Conservation (phyloP, 352 stramenopile genomes). For the Phytopythium mirpurense region DNA sequence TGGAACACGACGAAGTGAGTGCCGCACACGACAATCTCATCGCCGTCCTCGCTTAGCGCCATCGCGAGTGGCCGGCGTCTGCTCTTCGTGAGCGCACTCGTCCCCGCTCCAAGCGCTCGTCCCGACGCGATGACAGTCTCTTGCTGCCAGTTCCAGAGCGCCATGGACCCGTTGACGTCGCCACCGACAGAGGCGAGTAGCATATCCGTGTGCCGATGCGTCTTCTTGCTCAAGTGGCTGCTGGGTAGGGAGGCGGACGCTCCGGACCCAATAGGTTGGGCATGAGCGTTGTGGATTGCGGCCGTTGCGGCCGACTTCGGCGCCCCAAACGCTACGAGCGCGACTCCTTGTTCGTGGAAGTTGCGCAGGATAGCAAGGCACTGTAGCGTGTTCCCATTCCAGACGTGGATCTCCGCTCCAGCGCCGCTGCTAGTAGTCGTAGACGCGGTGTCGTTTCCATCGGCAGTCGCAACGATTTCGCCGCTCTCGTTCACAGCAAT, state of each 20-base stretch:
- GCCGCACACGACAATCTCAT: constrained; percentile 60
- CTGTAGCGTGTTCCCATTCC: constrained; percentile 54
- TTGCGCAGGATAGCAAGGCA: constrained; percentile 64
- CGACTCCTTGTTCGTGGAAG: constrained; percentile 53
- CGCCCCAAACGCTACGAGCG: constrained; percentile 49
- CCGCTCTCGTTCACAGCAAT: constrained; percentile 49
- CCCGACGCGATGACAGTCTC: constrained; percentile 53
- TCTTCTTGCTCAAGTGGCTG: constrained; percentile 48
- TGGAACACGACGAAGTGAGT: constrained; percentile 64
- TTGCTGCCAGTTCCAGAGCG: constrained; percentile 78
- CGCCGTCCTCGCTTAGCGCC: constrained; percentile 60
- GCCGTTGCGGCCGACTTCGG: constrained; percentile 38
- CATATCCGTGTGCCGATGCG: constrained; percentile 44
- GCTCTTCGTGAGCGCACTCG: constrained; percentile 7
- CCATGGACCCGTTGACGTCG: constrained; percentile 61
- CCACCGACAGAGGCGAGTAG: constrained; percentile 57
- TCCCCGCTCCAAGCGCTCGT: constrained; percentile 19
- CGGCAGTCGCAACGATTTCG: constrained; percentile 65
- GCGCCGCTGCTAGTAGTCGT: constrained; percentile 1
- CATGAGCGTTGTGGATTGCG: constrained; percentile 27
- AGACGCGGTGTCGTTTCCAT: constrained; percentile 17
- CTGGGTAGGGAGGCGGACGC: constrained; percentile 27
- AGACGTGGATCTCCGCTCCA: constrained; percentile 62
- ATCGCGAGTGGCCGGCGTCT: constrained; percentile 46
- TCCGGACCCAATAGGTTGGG: constrained; percentile 16